Conservation (phyloP, 2,329 filamentous ascomycete genomes). For the Sclerotinia nivalis region DNA sequence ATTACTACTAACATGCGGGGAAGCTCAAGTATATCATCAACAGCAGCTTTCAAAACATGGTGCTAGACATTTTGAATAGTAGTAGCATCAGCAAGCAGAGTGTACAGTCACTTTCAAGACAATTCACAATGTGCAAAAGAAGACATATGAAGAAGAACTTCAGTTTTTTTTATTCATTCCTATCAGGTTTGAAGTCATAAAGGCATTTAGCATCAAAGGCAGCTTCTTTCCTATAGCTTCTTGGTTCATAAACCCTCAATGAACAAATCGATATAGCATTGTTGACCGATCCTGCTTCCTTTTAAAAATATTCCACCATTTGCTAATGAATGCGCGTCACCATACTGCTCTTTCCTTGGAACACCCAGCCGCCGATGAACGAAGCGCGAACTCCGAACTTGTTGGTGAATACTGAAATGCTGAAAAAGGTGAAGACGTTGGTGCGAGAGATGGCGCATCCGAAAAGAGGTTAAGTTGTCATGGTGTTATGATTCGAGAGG, state of each 20-base stretch:
- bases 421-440: constrained; percentile 42
- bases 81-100: too few species aligned
- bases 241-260: constrained; percentile 40
- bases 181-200: constrained; percentile 35
- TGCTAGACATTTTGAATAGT: background rate
- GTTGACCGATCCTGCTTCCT: constrained; percentile 42
- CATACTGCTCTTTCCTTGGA: constrained; percentile 41
- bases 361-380: constrained; percentile 39
- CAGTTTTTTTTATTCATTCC: constrained; percentile 37
- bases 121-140: background rate
- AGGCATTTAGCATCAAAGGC: constrained; percentile 41
- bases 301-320: constrained; percentile 40
- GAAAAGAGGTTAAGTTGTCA: constrained; percentile 42
- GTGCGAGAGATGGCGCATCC: constrained; percentile 42
- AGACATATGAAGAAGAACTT: constrained; percentile 35
- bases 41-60: background rate
- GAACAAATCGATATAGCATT: constrained; percentile 39
- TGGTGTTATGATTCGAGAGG: constrained; percentile 39
- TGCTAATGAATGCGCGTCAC: constrained; percentile 42
- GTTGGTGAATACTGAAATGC: constrained; percentile 37
- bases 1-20: background rate
- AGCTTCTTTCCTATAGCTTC: constrained; percentile 39
- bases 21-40: background rate
- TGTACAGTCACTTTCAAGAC: background rate
- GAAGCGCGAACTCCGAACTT: constrained; percentile 38